These are phyloP conservation scores for Erodium moschatum DNA, from an alignment of 441 rosid species.

Conservation along the genomic window DNA sequence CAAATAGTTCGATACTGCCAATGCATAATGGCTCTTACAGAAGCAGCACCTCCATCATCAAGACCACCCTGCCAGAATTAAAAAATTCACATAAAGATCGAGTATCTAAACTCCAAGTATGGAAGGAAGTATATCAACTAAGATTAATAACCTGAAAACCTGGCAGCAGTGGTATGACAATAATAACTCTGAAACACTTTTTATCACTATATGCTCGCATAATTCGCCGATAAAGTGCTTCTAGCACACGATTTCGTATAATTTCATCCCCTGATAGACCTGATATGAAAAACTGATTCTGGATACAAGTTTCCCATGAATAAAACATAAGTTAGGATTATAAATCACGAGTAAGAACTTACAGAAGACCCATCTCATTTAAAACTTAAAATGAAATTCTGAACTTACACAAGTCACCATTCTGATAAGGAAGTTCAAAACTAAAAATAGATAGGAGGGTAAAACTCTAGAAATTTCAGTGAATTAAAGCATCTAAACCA, in stretches of 20 bases:
- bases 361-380: slow-evolving; percentile 8
- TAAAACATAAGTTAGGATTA: slow-evolving; percentile 35
- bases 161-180: slow-evolving; percentile 92
- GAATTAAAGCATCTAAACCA: not conserved
- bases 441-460: not conserved
- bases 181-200: slow-evolving; percentile 73
- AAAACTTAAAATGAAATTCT: no score
- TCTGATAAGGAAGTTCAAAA: not conserved
- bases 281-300: slow-evolving; percentile 99
- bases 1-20: slow-evolving; percentile 97
- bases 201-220: slow-evolving; percentile 76
- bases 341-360: not conserved
- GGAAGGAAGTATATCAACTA: not conserved
- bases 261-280: slow-evolving; percentile 90
- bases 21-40: slow-evolving; percentile 98
- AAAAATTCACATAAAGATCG: not conserved
- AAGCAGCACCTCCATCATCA: slow-evolving; percentile 94
- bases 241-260: slow-evolving; percentile 72
- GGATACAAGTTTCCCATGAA: slow-evolving; percentile 42
- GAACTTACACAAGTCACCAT: not conserved
- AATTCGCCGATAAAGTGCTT: slow-evolving; percentile 75
- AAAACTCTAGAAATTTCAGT: not conserved
- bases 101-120: slow-evolving; percentile 15
- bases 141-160: slow-evolving; percentile 73
- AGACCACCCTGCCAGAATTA: slow-evolving; percentile 68